phyloP scores from a whole-genome alignment of 202 grass and related monocot species.

The Thinopyrum obtusiflorum region DNA sequence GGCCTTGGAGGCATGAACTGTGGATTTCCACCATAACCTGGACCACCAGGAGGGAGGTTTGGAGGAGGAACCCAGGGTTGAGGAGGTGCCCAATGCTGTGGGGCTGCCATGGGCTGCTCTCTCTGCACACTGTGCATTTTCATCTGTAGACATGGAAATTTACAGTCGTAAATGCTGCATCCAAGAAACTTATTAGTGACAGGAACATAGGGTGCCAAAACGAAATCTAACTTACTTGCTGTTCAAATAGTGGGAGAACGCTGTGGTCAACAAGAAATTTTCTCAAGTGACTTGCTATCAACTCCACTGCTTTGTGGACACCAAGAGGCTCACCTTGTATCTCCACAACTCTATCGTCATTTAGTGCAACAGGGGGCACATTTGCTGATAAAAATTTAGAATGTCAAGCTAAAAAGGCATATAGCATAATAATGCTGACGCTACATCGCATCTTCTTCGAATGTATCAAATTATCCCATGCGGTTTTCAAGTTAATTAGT shows the following conservation, averaged over 20 bases:
- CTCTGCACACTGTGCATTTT: slow-evolving; percentile 59
- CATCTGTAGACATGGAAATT: slow-evolving; percentile 40
- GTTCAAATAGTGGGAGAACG: slow-evolving; percentile 82
- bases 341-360: slow-evolving; percentile 90
- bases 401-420: slow-evolving; percentile 1
- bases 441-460: neutral
- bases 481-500: neutral
- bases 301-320: slow-evolving; percentile 82
- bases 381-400: slow-evolving; percentile 52
- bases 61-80: slow-evolving; percentile 69
- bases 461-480: neutral
- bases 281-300: slow-evolving; percentile 86
- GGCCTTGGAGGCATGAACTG: slow-evolving; percentile 73
- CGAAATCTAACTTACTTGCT: slow-evolving; percentile 50
- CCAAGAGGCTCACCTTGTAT: slow-evolving; percentile 83
- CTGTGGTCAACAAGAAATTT: slow-evolving; percentile 97
- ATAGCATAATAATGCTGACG: neutral
- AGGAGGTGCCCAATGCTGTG: slow-evolving; percentile 73
- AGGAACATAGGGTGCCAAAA: slow-evolving; percentile 44
- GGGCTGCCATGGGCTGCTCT: slow-evolving; percentile 68
- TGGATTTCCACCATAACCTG: slow-evolving; percentile 66
- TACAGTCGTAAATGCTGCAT: neutral
- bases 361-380: slow-evolving; percentile 87
- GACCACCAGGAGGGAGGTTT: slow-evolving; percentile 52
- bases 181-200: slow-evolving; percentile 10